These are phyloP conservation scores for Sporothrix inflata DNA, from an alignment of 2,329 filamentous ascomycete species.

Conservation along the genomic window DNA sequence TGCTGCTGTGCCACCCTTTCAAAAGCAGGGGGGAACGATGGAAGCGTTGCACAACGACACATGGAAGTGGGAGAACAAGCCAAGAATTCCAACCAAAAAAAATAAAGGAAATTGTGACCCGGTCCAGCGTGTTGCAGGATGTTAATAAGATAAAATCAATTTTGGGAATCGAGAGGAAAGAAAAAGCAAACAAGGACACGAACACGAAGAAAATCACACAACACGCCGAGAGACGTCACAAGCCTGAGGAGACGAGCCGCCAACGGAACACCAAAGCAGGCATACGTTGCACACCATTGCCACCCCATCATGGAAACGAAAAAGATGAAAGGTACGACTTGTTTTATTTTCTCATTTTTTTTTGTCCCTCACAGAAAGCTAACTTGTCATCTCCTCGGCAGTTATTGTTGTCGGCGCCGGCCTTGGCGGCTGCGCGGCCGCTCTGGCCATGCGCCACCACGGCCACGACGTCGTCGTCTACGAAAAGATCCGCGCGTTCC, in stretches of 20 bases:
- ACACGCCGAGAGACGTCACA: too few species aligned
- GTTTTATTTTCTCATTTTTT: not conserved
- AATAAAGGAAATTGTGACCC: not conserved
- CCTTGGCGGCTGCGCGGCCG: constrained; percentile 53
- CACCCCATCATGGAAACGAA: too few species aligned
- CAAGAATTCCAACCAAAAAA: not conserved
- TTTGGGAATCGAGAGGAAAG: too few species aligned
- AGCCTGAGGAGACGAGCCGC: too few species aligned
- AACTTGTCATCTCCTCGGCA: constrained; percentile 30
- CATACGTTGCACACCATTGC: too few species aligned
- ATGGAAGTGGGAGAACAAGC: not conserved
- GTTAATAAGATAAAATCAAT: too few species aligned
- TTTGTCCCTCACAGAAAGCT: not conserved
- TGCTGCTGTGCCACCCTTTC: not conserved
- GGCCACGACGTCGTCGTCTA: constrained; percentile 49
- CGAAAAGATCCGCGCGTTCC: constrained; percentile 49
- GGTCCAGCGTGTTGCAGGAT: not conserved
- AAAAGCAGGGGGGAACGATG: not conserved
- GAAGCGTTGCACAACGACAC: not conserved
- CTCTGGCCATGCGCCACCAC: constrained; percentile 52
- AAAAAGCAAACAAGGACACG: too few species aligned
- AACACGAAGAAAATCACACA: too few species aligned
- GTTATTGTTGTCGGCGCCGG: constrained; percentile 55
- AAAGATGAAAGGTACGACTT: not conserved
- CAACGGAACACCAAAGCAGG: too few species aligned